Conservation (phyloP, 73 alveolate genomes). For the Symbiodinium natans region DNA sequence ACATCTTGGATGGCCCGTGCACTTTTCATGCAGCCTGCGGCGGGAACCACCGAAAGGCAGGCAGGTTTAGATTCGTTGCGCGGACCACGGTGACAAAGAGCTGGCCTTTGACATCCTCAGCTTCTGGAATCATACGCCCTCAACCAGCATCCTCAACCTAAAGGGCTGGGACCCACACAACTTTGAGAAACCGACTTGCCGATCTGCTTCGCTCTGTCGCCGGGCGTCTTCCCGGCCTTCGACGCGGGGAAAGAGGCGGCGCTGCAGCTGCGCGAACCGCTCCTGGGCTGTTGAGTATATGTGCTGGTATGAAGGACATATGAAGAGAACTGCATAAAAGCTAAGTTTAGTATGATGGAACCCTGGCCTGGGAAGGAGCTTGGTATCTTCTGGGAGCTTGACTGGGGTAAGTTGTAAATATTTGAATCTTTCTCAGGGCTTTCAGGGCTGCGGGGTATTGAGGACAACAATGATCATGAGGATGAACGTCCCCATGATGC, state of each 20-base stretch:
- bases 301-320: not conserved
- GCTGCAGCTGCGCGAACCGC: not conserved
- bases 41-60: constrained; percentile 46
- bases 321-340: not conserved
- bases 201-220: too few relatives aligned
- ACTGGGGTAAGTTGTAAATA: too few relatives aligned
- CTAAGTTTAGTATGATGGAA: not conserved
- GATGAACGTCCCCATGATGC: too few relatives aligned
- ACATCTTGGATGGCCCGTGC: not conserved
- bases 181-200: too few relatives aligned
- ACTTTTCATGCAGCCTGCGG: too few relatives aligned
- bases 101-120: not conserved
- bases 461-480: too few relatives aligned
- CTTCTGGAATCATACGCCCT: too few relatives aligned
- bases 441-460: not conserved
- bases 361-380: not conserved
- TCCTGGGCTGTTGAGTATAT: not conserved
- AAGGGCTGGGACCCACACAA: not conserved
- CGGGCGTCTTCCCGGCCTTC: not conserved
- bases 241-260: not conserved
- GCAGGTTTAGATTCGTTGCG: constrained; percentile 45
- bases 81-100: constrained; percentile 52
- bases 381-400: not conserved
- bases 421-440: too few relatives aligned
- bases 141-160: not conserved